A percentile compares a stretch with the other conserved stretches of the same genome.
Conservation (phyloP, 78 protist species). For the Dictyostelium intermedium region DNA sequence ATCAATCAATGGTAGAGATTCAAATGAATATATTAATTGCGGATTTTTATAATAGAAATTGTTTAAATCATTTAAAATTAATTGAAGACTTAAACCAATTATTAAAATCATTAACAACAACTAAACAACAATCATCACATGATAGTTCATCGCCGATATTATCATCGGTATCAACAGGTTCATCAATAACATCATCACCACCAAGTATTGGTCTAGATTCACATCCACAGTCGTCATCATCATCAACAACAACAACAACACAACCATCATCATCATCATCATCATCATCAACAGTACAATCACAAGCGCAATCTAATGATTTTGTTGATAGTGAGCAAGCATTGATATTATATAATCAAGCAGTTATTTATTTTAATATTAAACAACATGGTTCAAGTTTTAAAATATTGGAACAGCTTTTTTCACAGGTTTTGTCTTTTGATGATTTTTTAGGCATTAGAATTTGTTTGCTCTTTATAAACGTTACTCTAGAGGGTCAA, state of each 20-base stretch:
- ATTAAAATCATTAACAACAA: neutral
- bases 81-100: constrained; percentile 18
- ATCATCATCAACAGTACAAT: neutral
- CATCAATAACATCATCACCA: constrained; percentile 10
- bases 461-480: constrained; percentile 46
- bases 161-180: neutral
- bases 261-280: neutral
- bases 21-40: constrained; percentile 36
- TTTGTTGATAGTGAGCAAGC: constrained; percentile 56
- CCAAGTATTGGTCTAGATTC: neutral
- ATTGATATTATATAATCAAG: constrained; percentile 45
- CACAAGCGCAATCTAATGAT: neutral
- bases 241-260: neutral
- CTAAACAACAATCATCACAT: neutral
- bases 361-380: constrained; percentile 19
- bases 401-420: constrained; percentile 10
- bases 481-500: constrained; percentile 13
- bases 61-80: constrained; percentile 31
- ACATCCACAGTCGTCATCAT: neutral
- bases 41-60: constrained; percentile 37
- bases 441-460: constrained; percentile 63
- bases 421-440: constrained; percentile 32
- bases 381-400: constrained; percentile 27
- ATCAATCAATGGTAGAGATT: neutral
- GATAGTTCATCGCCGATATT: neutral